These are phyloP conservation scores for Pseudopithomyces chartarum DNA, from an alignment of 2,329 filamentous ascomycete species.

Conservation along the genomic window DNA sequence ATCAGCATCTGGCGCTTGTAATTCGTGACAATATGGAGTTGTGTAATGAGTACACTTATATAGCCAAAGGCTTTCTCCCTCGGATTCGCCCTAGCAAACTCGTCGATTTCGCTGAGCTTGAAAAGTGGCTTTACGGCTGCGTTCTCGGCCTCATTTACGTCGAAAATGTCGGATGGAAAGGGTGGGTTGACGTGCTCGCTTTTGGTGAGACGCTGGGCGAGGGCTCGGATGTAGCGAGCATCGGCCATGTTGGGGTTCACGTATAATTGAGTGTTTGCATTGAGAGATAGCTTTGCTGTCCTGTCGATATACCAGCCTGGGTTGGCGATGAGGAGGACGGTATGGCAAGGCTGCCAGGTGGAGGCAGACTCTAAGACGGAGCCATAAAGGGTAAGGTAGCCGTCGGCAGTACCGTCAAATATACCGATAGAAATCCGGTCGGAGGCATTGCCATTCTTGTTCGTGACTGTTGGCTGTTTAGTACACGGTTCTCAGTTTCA, in stretches of 20 bases:
- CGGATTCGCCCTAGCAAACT: slow-evolving; percentile 36
- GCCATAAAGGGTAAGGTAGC: slow-evolving; percentile 61
- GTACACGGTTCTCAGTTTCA: background rate
- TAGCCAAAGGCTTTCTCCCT: slow-evolving; percentile 50
- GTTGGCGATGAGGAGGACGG: slow-evolving; percentile 57
- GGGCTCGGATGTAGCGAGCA: slow-evolving; percentile 58
- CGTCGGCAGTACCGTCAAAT: slow-evolving; percentile 63
- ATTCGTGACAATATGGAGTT: slow-evolving; percentile 47
- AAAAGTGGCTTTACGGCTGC: slow-evolving; percentile 46
- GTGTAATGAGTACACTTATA: slow-evolving; percentile 50
- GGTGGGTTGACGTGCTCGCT: slow-evolving; percentile 57
- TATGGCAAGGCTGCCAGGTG: slow-evolving; percentile 54
- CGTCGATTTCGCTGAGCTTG: slow-evolving; percentile 52
- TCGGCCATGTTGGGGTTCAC: slow-evolving; percentile 61
- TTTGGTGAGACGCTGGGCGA: slow-evolving; percentile 54
- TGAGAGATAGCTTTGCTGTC: slow-evolving; percentile 44
- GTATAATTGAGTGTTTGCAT: slow-evolving; percentile 56
- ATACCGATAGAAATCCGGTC: slow-evolving; percentile 58
- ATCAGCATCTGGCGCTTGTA: slow-evolving; percentile 52
- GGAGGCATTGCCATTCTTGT: slow-evolving; percentile 52
- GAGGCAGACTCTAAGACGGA: slow-evolving; percentile 53
- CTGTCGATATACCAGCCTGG: slow-evolving; percentile 48
- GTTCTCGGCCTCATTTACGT: slow-evolving; percentile 22
- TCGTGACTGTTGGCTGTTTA: slow-evolving; percentile 45
- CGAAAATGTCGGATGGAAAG: slow-evolving; percentile 49